Base-by-base conservation (phyloP, 1,284 basidiomycete genomes). In the Coniophora puteana region DNA sequence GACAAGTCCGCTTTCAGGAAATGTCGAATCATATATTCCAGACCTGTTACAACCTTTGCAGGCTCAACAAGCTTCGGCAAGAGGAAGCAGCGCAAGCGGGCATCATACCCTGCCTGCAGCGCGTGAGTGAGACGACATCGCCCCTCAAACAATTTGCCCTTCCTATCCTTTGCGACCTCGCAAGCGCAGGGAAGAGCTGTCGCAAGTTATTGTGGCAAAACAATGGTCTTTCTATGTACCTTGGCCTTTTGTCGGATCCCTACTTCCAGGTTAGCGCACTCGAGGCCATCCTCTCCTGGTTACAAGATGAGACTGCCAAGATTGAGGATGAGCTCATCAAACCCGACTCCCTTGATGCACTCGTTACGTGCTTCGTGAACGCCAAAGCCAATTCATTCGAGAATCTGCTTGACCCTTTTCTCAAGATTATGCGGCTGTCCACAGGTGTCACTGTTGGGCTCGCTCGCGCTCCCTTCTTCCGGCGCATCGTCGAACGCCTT, bases 21-120 rank as follows among this genome's bases (percentile, higher is more conserved):
- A 88, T 95, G 61, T 85, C 89, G 40, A 93, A 92, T 50, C 89
- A 92, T 52, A 83, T 95, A 41, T 93, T 96, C 73, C 93, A 95
- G 63, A 93, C 92, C 0, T 90, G 93, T 55, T 96, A 90, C 68
- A 93, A 93, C 51, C 83, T 97, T 16, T 95, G 93, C 59, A 80
- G 92, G n/a, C 70, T 97, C 43, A 94, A 93, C 65, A 95, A 94
- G 63, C 79, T 83, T 2, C 74, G 93, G 42, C 95, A 98, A 63
- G 95, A 98, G 65, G 95, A 98, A 63, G 93, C 95, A 4, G 93
- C 94, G 0, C 86, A 93, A 54, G 92, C 92, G 3, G 95, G 93
- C 11, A 90, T 96, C 46, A 86, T 99, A 21, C 92, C 95, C 1
- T 81, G 90, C 49, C 74, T 99, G 28, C 89, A 93, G 61, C 80